phyloP scores from a whole-genome alignment of 176 grass and related monocot genomes.

The Zea mays region DNA sequence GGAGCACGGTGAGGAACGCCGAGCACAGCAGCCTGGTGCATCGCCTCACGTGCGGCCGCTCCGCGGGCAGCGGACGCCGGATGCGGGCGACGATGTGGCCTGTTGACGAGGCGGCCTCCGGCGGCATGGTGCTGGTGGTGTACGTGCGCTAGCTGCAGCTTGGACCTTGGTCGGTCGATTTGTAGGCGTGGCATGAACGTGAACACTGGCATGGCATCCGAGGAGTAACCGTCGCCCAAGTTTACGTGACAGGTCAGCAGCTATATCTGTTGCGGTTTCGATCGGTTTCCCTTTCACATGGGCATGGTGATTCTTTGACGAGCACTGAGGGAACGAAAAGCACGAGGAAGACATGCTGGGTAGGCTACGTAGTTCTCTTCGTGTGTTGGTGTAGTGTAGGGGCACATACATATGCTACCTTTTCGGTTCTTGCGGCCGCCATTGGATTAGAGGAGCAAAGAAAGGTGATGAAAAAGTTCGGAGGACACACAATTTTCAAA shows the following conservation, averaged over 20 bases:
- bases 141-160: background rate
- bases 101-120: background rate
- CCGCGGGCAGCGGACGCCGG: conserved; percentile 17
- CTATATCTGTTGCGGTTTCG: background rate
- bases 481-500: too few relatives aligned
- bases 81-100: background rate
- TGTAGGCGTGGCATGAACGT: conserved; percentile 1
- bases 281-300: conserved; percentile 26
- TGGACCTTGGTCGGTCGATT: background rate
- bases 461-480: too few relatives aligned
- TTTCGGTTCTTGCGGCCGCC: conserved; percentile 1
- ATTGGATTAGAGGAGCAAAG: background rate
- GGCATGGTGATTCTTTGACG: conserved; percentile 54
- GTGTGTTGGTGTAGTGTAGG: conserved; percentile 26
- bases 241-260: conserved; percentile 18
- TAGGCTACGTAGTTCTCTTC: conserved; percentile 29
- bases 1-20: conserved; percentile 52
- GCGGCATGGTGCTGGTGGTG: background rate
- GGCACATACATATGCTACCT: background rate
- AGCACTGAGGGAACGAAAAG: conserved; percentile 40
- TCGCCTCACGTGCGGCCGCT: conserved; percentile 46
- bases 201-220: background rate
- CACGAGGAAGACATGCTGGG: background rate
- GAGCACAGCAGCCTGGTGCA: conserved; percentile 68
- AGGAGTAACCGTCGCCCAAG: background rate